phyloP scores from a whole-genome alignment of 306 rosid species.

The Trifolium subterraneum region DNA sequence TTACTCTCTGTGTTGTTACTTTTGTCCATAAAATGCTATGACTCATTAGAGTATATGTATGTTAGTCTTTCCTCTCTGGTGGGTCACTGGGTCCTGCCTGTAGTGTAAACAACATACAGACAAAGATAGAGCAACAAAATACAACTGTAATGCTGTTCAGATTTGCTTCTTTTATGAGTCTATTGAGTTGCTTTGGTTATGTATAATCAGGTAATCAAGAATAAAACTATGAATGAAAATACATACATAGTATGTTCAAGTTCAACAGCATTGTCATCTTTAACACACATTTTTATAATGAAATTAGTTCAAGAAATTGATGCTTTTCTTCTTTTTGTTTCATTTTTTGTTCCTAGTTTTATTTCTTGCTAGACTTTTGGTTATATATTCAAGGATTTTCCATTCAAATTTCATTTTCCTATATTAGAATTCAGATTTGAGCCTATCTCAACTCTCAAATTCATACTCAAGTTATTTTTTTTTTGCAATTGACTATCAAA shows the following conservation, averaged over 20 bases:
- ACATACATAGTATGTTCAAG: not conserved
- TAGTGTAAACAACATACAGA: not conserved
- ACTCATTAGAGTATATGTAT: not conserved
- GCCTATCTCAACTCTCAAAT: not conserved
- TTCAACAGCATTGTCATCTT: slow-evolving; percentile 35
- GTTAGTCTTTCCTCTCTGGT: slow-evolving; percentile 17
- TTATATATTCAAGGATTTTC: not conserved
- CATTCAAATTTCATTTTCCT: not conserved
- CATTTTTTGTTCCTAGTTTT: not conserved
- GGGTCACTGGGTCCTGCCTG: slow-evolving; percentile 21
- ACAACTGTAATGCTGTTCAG: slow-evolving; percentile 34
- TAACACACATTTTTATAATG: slow-evolving; percentile 17
- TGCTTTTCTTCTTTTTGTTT: slow-evolving; percentile 9
- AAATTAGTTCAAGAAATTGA: slow-evolving; percentile 15
- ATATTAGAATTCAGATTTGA: not conserved
- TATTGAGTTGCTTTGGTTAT: slow-evolving; percentile 29
- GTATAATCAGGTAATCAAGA: slow-evolving; percentile 18
- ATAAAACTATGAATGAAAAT: slow-evolving; percentile 8
- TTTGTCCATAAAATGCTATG: slow-evolving; percentile 19
- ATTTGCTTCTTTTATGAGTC: slow-evolving; percentile 31
- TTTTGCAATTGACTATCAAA: not conserved
- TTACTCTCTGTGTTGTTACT: slow-evolving; percentile 20
- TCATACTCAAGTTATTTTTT: not conserved
- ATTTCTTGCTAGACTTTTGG: not conserved
- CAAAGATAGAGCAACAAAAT: slow-evolving; percentile 13